phyloP scores from a whole-genome alignment of 139 green algal genomes.

The Chlorella sp. region DNA sequence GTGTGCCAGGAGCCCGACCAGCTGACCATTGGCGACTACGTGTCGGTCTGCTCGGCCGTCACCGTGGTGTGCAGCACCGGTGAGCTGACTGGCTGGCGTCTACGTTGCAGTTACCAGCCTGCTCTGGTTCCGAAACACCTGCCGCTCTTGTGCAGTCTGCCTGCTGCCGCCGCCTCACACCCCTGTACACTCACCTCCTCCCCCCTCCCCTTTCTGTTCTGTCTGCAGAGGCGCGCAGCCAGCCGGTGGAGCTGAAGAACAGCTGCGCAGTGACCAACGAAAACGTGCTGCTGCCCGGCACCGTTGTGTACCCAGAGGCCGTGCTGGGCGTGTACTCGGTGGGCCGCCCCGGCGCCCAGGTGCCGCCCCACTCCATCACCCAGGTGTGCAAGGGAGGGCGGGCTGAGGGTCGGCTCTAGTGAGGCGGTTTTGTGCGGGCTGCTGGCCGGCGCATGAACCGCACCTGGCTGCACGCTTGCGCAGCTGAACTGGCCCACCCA shows the following conservation, averaged over 20 bases:
- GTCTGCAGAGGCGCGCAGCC: background rate
- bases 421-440: background rate
- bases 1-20: background rate
- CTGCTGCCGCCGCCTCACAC: too few species aligned
- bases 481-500: background rate
- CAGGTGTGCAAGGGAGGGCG: background rate
- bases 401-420: background rate
- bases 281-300: background rate
- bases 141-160: too few species aligned
- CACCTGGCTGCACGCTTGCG: too few species aligned
- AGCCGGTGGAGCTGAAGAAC: background rate
- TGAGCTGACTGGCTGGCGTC: background rate
- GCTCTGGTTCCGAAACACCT: background rate
- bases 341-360: background rate
- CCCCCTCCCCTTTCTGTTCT: background rate
- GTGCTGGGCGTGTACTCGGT: slow-evolving; percentile 2
- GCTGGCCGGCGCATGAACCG: too few species aligned
- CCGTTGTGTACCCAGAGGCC: background rate
- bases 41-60: background rate
- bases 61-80: background rate
- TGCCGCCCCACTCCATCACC: slow-evolving; percentile 3
- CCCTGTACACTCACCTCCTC: background rate
- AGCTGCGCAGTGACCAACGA: background rate
- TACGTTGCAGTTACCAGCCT: background rate
- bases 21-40: slow-evolving; percentile 8